These are phyloP conservation scores for Botrytis porri DNA, from an alignment of 2,329 filamentous ascomycete species.

Conservation along the genomic window DNA sequence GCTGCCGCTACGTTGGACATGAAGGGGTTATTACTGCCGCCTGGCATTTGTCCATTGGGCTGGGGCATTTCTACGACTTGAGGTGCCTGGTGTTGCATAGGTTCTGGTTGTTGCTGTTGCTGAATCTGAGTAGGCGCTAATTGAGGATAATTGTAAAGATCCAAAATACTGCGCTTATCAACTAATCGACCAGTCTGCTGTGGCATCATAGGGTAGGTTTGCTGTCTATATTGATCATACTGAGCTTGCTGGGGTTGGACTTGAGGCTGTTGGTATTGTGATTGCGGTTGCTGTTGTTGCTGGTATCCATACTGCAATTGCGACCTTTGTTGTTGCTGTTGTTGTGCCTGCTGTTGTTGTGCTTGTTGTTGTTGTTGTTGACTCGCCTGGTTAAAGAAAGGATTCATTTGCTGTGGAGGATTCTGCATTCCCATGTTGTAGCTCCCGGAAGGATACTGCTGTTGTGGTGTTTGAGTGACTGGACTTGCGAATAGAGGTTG, in stretches of 20 bases:
- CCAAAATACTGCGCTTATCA: conserved; percentile 73
- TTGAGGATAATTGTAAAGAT: conserved; percentile 59
- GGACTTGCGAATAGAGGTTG: conserved; percentile 33
- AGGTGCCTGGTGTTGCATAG: conserved; percentile 24
- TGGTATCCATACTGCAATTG: conserved; percentile 14
- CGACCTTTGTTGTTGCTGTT: background rate
- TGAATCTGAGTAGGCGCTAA: conserved; percentile 30
- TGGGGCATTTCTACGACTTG: conserved; percentile 14
- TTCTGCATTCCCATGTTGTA: conserved; percentile 24
- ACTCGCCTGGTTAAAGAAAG: conserved; percentile 25
- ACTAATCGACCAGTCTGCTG: conserved; percentile 48
- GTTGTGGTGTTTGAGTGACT: conserved; percentile 38
- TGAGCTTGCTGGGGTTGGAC: conserved; percentile 39
- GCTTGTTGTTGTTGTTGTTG: background rate
- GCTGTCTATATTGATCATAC: conserved; percentile 39
- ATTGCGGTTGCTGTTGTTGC: conserved; percentile 20
- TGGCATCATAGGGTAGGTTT: conserved; percentile 40
- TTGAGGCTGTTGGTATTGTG: conserved; percentile 30
- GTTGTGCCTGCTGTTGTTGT: background rate
- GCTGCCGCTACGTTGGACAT: conserved; percentile 25
- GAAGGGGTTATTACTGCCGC: conserved; percentile 38
- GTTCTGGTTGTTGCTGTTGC: conserved; percentile 25
- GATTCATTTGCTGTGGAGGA: conserved; percentile 25
- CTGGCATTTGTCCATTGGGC: conserved; percentile 22
- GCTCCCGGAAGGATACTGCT: conserved; percentile 33